Evolutionary conservation across 2,329 filamentous ascomycete species (phyloP).

Genomic region (Paraconiothyrium sp.): DNA sequence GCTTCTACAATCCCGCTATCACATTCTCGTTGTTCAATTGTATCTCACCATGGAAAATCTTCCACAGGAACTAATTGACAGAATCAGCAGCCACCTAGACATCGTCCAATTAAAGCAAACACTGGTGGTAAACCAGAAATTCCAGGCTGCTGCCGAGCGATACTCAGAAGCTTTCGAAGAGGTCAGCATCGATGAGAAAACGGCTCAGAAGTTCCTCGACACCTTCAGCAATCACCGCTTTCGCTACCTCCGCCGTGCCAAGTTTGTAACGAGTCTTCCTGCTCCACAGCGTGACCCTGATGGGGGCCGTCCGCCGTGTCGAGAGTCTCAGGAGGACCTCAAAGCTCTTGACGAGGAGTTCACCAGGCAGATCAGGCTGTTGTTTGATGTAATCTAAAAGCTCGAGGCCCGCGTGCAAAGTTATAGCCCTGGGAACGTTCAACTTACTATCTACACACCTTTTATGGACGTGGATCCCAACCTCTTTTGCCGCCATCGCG

Average conservation of each 20-base stretch:
- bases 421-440: background rate
- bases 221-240: background rate
- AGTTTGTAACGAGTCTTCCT: slow-evolving; percentile 8
- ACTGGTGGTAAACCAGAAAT: slow-evolving; percentile 6
- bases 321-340: slow-evolving; percentile 5
- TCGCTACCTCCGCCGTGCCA: slow-evolving; percentile 10
- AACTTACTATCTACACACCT: slow-evolving; percentile 13
- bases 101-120: slow-evolving; percentile 2
- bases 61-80: slow-evolving; percentile 13
- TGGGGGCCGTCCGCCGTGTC: background rate
- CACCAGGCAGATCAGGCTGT: slow-evolving; percentile 8
- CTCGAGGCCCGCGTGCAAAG: slow-evolving; percentile 7
- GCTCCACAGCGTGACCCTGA: background rate
- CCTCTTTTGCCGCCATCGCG: slow-evolving; percentile 5
- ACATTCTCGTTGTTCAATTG: background rate
- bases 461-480: background rate
- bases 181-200: slow-evolving; percentile 1
- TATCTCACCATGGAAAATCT: slow-evolving; percentile 11
- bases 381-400: background rate
- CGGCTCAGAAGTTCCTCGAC: background rate
- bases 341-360: slow-evolving; percentile 5
- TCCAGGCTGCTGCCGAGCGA: slow-evolving; percentile 10
- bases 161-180: background rate
- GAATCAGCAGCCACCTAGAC: slow-evolving; percentile 5
- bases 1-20: background rate